phyloP scores from a whole-genome alignment of 2,329 filamentous ascomycete species.

The Diaporthe sp. region DNA sequence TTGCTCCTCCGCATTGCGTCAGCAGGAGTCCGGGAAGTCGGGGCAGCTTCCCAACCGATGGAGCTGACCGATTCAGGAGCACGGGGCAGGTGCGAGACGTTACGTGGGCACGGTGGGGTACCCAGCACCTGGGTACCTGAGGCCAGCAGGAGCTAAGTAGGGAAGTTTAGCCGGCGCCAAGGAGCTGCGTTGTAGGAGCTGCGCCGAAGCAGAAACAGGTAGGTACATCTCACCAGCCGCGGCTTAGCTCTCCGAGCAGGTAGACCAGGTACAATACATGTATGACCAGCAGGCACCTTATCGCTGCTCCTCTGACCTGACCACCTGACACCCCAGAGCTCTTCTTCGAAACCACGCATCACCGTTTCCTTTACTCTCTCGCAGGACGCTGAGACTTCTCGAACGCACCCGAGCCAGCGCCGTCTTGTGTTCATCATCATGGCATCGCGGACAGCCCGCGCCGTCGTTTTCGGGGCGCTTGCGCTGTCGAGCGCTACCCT shows the following conservation, averaged over 20 bases:
- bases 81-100: not conserved
- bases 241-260: constrained; percentile 5
- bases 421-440: constrained; percentile 49
- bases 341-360: not conserved
- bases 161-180: constrained; percentile 26
- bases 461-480: constrained; percentile 56
- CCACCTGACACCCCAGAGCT: constrained; percentile 7
- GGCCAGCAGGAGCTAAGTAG: constrained; percentile 4
- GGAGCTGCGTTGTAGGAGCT: constrained; percentile 20
- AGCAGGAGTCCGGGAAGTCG: constrained; percentile 18
- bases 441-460: constrained; percentile 54
- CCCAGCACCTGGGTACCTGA: constrained; percentile 2
- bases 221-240: constrained; percentile 15
- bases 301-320: constrained; percentile 21
- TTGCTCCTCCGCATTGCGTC: constrained; percentile 24
- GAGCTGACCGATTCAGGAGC: constrained; percentile 20
- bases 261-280: not conserved
- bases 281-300: constrained; percentile 24
- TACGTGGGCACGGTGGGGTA: not conserved
- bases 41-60: constrained; percentile 26
- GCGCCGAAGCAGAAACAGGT: constrained; percentile 22
- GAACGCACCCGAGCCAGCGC: constrained; percentile 10
- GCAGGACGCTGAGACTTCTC: constrained; percentile 18
- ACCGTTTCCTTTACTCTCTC: not conserved
- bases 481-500: constrained; percentile 56